Base-by-base conservation (phyloP, 768 basidiomycete genomes). In the Tylopilus sp. region DNA sequence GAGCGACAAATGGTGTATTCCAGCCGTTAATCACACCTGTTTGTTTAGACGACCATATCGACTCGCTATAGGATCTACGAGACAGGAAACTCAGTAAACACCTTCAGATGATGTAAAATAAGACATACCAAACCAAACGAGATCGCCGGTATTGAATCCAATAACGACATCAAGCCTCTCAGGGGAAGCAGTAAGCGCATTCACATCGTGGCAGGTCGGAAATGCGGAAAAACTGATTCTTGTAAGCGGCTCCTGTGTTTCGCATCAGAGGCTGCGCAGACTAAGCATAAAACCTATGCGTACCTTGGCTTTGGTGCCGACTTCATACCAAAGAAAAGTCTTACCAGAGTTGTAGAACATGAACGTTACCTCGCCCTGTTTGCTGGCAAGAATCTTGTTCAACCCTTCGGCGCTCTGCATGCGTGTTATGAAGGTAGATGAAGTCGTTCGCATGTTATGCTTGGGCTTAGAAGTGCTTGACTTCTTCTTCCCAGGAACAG, bases 61-160 rank as follows among this genome's bases (percentile, higher is more conserved):
- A 19, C 83, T 85, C 22, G 82, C 79, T 56, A 92, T 84, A 16
- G 88, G 88, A 69, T 93, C 91, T 92, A 55, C 24, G 38, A 29
- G 53, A 21, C 33, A 28, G 26, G 29, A 34, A 24, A 53, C 53
- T 53, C 33, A 60, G 41, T 26, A 50, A 9, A 53, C 22, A 25
- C 45, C 16, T 21, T 14, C 14, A 16, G 29, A 19, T n/a, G 38
- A 68, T 45, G 45, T 24, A 13, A 44, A 34, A 14, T 17, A 36
- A 14, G n/a, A 63, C 79, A 58, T 57, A 89, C 95, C 95, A 50
- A 98, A 77, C 97, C 97, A 98, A 45, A 98, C 73, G 33, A 99
- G 75, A 72, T 99, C 97, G n/a, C 97, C 97, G 0, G 94, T 90
- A 56, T 76, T 80, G 66, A 97, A 98, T 6, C 96, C 97, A 62